Percentiles rank a stretch among this genome's conserved stretches.
Evolutionary conservation across 441 rosid genomes (phyloP).

Genomic region (Populus hybrid): DNA sequence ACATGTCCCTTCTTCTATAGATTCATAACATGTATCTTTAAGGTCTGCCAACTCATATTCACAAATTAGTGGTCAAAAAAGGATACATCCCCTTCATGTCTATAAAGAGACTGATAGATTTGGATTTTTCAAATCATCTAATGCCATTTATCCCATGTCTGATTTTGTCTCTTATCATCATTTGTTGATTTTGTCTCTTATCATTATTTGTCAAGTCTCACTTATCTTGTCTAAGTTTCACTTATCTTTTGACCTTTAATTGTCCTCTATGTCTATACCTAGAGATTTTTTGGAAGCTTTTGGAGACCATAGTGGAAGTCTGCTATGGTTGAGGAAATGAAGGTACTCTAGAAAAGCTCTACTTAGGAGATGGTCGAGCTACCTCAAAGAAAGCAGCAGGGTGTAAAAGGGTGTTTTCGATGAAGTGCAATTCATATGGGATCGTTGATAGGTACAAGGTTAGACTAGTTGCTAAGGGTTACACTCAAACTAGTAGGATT

Average conservation of each 20-base stretch:
- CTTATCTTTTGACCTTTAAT: neutral
- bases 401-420: neutral
- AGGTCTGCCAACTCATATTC: neutral
- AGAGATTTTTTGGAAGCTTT: constrained; percentile 13
- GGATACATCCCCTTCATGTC: neutral
- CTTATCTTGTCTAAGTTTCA: neutral
- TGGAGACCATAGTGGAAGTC: constrained; percentile 2
- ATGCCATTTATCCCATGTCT: neutral
- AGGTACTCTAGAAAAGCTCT: neutral
- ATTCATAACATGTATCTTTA: too few relatives aligned
- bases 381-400: neutral
- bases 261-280: neutral
- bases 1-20: neutral
- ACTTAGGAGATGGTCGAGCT: neutral
- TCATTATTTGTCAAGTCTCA: too few relatives aligned
- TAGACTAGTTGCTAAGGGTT: neutral
- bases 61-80: neutral
- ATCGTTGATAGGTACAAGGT: neutral
- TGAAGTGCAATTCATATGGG: neutral
- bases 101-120: neutral
- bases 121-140: neutral
- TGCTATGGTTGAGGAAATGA: neutral
- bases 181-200: neutral
- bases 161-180: constrained; percentile 1
- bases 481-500: neutral